Evolutionary conservation across 352 stramenopile species (phyloP).

Genomic region (Phytophthora citrophthora): DNA sequence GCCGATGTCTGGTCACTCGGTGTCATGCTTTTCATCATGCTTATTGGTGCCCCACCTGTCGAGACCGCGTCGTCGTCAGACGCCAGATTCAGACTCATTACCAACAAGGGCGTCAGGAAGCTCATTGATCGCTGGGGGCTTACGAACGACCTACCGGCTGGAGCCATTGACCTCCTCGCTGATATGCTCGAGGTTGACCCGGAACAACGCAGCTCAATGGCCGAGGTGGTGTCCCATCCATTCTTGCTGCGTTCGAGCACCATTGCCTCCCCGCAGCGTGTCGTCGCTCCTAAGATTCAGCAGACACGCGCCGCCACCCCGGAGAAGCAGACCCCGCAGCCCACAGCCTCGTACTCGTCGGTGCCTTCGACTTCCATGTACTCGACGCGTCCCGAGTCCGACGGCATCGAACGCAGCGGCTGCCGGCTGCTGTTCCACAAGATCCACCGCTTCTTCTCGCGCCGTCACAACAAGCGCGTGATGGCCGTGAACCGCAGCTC

Average conservation of each 20-base stretch:
- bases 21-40: constrained; percentile 89
- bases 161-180: constrained; percentile 67
- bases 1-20: constrained; percentile 87
- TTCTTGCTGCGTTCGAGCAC: constrained; percentile 49
- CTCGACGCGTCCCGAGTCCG: constrained; percentile 28
- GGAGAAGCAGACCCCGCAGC: constrained; percentile 27
- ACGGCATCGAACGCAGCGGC: constrained; percentile 31
- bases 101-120: constrained; percentile 58
- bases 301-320: constrained; percentile 11
- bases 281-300: constrained; percentile 12
- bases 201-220: constrained; percentile 60
- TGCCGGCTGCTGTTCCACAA: constrained; percentile 45
- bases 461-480: constrained; percentile 50
- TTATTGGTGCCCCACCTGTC: constrained; percentile 69
- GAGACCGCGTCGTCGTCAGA: constrained; percentile 63
- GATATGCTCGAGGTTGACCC: constrained; percentile 72
- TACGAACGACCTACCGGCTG: constrained; percentile 52
- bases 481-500: constrained; percentile 42
- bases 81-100: constrained; percentile 72
- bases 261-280: constrained; percentile 15
- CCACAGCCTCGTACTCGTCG: constrained; percentile 29
- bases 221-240: constrained; percentile 63
- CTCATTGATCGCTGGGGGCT: constrained; percentile 77
- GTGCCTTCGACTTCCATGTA: constrained; percentile 33
- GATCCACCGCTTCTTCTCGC: constrained; percentile 55